These are phyloP conservation scores for Rhodotorula sp. DNA, from an alignment of 1,284 basidiomycete species.

Conservation along the genomic window DNA sequence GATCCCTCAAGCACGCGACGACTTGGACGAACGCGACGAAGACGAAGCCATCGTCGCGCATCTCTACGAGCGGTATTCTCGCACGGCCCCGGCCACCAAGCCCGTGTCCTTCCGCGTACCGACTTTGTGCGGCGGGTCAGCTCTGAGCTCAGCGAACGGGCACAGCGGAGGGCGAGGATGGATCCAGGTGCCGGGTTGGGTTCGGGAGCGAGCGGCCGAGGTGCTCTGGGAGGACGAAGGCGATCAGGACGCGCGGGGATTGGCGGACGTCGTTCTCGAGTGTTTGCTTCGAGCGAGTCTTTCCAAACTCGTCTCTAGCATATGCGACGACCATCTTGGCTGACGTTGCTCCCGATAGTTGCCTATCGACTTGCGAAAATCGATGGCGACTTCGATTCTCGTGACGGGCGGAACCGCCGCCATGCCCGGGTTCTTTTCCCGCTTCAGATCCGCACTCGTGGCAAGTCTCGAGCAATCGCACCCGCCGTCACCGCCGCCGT, in stretches of 20 bases:
- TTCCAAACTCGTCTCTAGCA: too few relatives aligned
- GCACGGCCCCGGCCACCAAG: slow-evolving; percentile 20
- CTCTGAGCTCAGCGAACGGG: slow-evolving; percentile 6
- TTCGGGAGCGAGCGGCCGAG: slow-evolving; percentile 85
- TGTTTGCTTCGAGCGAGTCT: slow-evolving; percentile 67
- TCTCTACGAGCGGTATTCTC: slow-evolving; percentile 28
- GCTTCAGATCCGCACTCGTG: slow-evolving; percentile 73
- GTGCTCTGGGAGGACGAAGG: slow-evolving; percentile 78
- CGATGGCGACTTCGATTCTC: slow-evolving; percentile 75
- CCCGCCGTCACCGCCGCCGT: slow-evolving; percentile 50
- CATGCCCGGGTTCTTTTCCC: slow-evolving; percentile 86
- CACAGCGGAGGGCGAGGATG: slow-evolving; percentile 55
- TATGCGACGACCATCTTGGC: too few relatives aligned
- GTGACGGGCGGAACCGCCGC: slow-evolving; percentile 85
- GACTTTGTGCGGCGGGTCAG: background rate
- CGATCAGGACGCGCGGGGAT: slow-evolving; percentile 71
- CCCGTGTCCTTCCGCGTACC: slow-evolving; percentile 33
- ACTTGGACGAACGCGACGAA: background rate
- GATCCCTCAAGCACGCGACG: background rate
- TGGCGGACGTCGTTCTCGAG: slow-evolving; percentile 76
- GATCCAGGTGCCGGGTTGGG: slow-evolving; percentile 87
- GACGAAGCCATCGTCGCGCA: slow-evolving; percentile 25
- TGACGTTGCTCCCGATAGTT: slow-evolving; percentile 57
- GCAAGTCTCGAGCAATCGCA: slow-evolving; percentile 56
- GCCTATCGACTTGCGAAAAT: slow-evolving; percentile 81